phyloP scores from a whole-genome alignment of 768 basidiomycete species.

The Gloeophyllum trabeum region DNA sequence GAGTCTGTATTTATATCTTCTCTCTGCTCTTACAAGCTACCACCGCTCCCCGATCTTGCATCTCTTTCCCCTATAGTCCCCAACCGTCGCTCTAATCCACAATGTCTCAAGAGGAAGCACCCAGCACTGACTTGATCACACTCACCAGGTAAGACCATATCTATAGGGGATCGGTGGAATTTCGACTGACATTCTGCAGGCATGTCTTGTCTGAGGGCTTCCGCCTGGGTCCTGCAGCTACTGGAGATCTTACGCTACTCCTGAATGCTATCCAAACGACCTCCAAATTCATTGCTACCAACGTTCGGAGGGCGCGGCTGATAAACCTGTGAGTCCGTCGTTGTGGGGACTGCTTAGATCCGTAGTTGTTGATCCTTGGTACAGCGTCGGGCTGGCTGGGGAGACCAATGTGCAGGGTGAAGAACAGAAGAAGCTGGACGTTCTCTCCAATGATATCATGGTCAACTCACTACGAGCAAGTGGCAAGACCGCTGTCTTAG shows the following conservation, averaged over 20 bases:
- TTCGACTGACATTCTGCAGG: slow-evolving; percentile 23
- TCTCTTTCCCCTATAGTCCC: no score
- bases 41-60: no score
- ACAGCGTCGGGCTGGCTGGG: slow-evolving; percentile 90
- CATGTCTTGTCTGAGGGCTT: slow-evolving; percentile 86
- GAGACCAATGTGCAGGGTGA: slow-evolving; percentile 97
- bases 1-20: slow-evolving; percentile 2
- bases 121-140: slow-evolving; percentile 83
- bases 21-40: no score
- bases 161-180: slow-evolving; percentile 6
- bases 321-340: slow-evolving; percentile 78
- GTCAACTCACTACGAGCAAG: slow-evolving; percentile 91
- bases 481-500: slow-evolving; percentile 94
- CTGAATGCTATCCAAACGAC: slow-evolving; percentile 94
- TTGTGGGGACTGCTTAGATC: slow-evolving; percentile 2
- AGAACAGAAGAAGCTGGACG: slow-evolving; percentile 98
- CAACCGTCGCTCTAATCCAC: no score
- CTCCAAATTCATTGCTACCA: slow-evolving; percentile 96
- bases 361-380: slow-evolving; percentile 5
- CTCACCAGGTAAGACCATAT: slow-evolving; percentile 78
- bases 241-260: slow-evolving; percentile 89
- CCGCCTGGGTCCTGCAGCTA: slow-evolving; percentile 70
- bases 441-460: slow-evolving; percentile 99
- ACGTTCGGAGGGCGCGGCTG: slow-evolving; percentile 91
- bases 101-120: slow-evolving; percentile 46